Conservation (phyloP, 345 rosid genomes). For the Microcos paniculata region DNA sequence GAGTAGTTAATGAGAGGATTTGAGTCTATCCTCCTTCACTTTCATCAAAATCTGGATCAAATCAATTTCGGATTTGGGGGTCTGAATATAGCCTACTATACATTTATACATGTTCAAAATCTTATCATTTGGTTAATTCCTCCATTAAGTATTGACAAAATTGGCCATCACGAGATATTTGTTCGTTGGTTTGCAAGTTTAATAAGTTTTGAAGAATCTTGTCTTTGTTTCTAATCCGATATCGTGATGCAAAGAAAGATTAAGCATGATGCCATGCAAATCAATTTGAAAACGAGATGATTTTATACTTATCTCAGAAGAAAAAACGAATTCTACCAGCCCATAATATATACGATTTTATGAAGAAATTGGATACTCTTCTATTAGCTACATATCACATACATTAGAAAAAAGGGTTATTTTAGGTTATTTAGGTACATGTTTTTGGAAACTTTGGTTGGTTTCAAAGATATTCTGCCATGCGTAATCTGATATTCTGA, state of each 20-base stretch:
- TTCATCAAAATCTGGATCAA: neutral
- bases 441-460: neutral
- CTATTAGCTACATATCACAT: too few species aligned
- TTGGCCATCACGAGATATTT: too few species aligned
- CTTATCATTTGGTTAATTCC: neutral
- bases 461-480: slow-evolving; percentile 17
- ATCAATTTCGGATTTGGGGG: neutral
- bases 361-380: neutral
- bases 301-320: neutral
- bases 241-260: slow-evolving; percentile 4
- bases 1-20: neutral
- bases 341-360: neutral
- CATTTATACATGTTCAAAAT: too few species aligned
- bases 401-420: neutral
- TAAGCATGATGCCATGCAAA: neutral
- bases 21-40: neutral
- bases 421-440: neutral
- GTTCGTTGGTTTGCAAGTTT: neutral
- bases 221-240: neutral
- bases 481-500: slow-evolving; percentile 13
- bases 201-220: neutral
- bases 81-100: neutral
- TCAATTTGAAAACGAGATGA: slow-evolving; percentile 3
- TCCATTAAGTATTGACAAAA: neutral
- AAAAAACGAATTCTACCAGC: neutral